Evolutionary conservation across 768 basidiomycete genomes (phyloP), one percentile per base, ranked within the genome.

Genomic region (Strobilomyces dryophilus): DNA sequence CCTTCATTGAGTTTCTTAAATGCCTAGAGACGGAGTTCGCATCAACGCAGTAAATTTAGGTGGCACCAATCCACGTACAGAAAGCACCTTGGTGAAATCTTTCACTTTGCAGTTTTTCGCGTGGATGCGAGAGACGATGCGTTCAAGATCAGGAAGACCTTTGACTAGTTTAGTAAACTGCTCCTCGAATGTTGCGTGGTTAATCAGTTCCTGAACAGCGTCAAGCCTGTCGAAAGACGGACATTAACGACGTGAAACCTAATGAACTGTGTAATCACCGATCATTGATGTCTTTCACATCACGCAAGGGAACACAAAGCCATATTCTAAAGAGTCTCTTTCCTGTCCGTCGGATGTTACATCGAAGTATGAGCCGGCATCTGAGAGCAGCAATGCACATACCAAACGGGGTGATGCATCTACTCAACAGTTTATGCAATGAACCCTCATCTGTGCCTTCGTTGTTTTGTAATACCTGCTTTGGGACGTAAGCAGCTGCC

Each of bases 241-340:
- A 55, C 37, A 60, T 52, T 61, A 58, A 63, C 40, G 15, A 41
- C 24, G 41, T 35, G 45, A 49, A 49, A 52, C 49, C 52, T 46
- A 45, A 53, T 21, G 34, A 56, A 57, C 50, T 52, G 45, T 18
- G 32, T 45, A 56, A 74, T 57, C 62, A 91, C 93, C 94, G 79
- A 37, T 89, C 85, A 63, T 95, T 95, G 71, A 99, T 98, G 45
- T 89, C 89, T 11, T 78, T 66, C 34, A 85, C 83, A 36, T 89
- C 83, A 29, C 87, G 82, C 56, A 99, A 72, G 18, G 97, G 97
- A 79, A 87, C 87, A 57, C 92, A 97, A 8, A 99, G 76, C 97
- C 97, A 99, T 49, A 95, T 88, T 39, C 95, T 83, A 79, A 99
- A 98, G 27, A 98, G 77, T 24, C 97, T 83, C 68, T 98, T 98